These are phyloP conservation scores for Orbilia oligospora DNA, from an alignment of 2,329 filamentous ascomycete species.

Conservation along the genomic window DNA sequence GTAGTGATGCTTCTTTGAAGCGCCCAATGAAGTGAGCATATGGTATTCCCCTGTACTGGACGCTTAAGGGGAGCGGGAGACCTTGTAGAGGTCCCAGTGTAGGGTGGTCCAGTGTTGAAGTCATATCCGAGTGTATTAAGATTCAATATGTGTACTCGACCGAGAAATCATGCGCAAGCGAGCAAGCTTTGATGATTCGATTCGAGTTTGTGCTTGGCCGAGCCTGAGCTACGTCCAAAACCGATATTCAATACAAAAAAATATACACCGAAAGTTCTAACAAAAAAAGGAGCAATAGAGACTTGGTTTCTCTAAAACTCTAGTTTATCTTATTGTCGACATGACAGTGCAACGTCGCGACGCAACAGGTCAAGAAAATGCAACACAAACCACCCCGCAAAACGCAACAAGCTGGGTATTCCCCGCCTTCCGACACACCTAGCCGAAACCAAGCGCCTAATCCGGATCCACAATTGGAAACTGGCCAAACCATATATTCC, in stretches of 20 bases:
- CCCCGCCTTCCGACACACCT: slow-evolving; percentile 34
- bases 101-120: slow-evolving; percentile 20
- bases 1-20: slow-evolving; percentile 65
- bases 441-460: slow-evolving; percentile 30
- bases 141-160: no score
- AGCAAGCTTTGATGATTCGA: no score
- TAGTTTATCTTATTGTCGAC: no score
- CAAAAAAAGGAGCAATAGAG: no score
- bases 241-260: no score
- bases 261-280: no score
- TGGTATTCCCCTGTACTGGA: slow-evolving; percentile 66
- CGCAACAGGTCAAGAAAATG: no score
- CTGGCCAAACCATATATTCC: slow-evolving; percentile 1
- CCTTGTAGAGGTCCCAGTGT: slow-evolving; percentile 34
- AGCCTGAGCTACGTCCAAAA: no score
- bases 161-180: no score
- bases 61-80: slow-evolving; percentile 38
- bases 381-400: slow-evolving; percentile 38
- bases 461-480: slow-evolving; percentile 16
- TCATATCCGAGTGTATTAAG: not conserved
- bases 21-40: slow-evolving; percentile 66
- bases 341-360: no score
- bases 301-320: no score
- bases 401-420: slow-evolving; percentile 56
- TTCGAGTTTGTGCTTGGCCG: no score